These are phyloP conservation scores for Penicillium cosmopolitanum DNA, from an alignment of 495 filamentous ascomycete genomes.

Conservation along the genomic window DNA sequence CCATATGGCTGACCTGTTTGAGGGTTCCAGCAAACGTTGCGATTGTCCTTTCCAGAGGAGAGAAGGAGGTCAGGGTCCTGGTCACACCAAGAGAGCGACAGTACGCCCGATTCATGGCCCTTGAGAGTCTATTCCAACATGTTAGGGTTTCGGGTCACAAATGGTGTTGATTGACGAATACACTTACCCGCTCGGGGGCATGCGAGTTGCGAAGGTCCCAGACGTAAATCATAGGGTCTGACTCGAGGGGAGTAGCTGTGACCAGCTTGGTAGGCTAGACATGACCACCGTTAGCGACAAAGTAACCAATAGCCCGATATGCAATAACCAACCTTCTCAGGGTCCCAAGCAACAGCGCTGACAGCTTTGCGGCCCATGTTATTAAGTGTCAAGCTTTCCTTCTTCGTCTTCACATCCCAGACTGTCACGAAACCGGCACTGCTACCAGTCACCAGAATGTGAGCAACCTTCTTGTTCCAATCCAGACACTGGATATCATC, in stretches of 20 bases:
- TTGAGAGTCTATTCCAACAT: constrained; percentile 61
- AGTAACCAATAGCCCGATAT: background rate
- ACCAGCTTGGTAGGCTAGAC: constrained; percentile 80
- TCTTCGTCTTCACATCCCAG: constrained; percentile 97
- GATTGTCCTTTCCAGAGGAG: constrained; percentile 96
- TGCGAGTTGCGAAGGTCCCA: constrained; percentile 98
- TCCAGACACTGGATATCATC: constrained; percentile 95
- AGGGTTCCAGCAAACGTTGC: constrained; percentile 94
- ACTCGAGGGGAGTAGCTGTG: constrained; percentile 91
- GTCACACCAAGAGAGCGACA: constrained; percentile 94
- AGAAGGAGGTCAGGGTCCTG: constrained; percentile 90
- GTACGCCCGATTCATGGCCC: constrained; percentile 88
- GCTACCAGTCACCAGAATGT: constrained; percentile 94
- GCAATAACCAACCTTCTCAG: constrained; percentile 60
- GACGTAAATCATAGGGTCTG: constrained; percentile 81
- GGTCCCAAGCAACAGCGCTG: constrained; percentile 96
- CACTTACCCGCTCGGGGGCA: constrained; percentile 75
- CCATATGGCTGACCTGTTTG: constrained; percentile 84
- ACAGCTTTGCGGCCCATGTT: constrained; percentile 90
- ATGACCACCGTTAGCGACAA: constrained; percentile 15
- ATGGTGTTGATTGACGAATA: background rate
- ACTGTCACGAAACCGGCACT: constrained; percentile 95
- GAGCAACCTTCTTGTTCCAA: constrained; percentile 97
- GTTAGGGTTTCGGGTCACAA: background rate
- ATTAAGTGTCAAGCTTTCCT: constrained; percentile 92